A percentile compares a stretch with the other conserved stretches of the same genome.
Conservation (phyloP, 257 asterid species). For the Eustoma russellianum region DNA sequence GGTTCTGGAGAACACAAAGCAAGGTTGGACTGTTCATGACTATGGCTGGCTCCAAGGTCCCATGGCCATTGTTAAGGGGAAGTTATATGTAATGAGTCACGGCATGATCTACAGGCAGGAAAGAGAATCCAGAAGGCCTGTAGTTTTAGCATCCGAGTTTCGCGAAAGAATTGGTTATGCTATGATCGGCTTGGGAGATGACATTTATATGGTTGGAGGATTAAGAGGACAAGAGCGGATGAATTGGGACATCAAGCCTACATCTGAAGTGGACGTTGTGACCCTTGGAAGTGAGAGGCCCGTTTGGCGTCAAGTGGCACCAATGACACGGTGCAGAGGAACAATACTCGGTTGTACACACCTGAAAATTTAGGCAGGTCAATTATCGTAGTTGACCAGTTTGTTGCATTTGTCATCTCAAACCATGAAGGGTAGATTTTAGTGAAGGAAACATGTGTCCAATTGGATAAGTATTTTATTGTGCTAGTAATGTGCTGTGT, state of each 20-base stretch:
- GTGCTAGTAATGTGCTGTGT: not conserved
- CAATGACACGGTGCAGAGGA: constrained; percentile 85
- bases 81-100: constrained; percentile 81
- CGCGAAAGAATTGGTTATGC: constrained; percentile 75
- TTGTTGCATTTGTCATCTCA: constrained; percentile 9
- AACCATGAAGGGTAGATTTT: constrained; percentile 1
- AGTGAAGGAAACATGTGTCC: constrained; percentile 4
- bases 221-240: constrained; percentile 78
- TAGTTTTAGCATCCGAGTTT: constrained; percentile 72
- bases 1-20: constrained; percentile 51
- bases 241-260: constrained; percentile 70
- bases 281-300: constrained; percentile 66
- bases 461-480: too few relatives aligned
- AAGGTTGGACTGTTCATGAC: constrained; percentile 80
- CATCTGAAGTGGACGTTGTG: constrained; percentile 69
- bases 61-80: constrained; percentile 74
- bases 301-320: constrained; percentile 79
- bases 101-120: constrained; percentile 79
- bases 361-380: constrained; percentile 52
- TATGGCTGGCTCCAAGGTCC: constrained; percentile 96
- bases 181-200: constrained; percentile 77
- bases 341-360: constrained; percentile 83
- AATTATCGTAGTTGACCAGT: not conserved
- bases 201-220: constrained; percentile 82
- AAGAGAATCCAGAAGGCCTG: constrained; percentile 41